Evolutionary conservation across 176 grass and related monocot species (phyloP).

Genomic region (Oryza meyeriana): DNA sequence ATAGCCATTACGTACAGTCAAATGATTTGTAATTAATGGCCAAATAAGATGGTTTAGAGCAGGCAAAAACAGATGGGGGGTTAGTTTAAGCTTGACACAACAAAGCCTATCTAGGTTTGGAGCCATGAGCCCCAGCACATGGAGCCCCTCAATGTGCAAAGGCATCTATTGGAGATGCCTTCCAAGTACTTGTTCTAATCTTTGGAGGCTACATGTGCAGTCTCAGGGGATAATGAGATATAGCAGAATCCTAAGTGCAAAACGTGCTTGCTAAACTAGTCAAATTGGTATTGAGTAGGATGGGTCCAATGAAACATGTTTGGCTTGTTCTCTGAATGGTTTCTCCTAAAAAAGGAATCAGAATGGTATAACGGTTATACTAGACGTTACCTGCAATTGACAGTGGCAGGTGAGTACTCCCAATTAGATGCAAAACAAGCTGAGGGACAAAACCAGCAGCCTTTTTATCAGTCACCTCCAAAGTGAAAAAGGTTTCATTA

Average conservation of each 20-base stretch:
- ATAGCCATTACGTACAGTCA: neutral
- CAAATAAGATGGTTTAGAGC: neutral
- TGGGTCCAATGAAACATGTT: neutral
- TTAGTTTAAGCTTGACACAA: slow-evolving; percentile 5
- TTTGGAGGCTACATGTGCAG: slow-evolving; percentile 10
- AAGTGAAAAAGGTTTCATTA: slow-evolving; percentile 7
- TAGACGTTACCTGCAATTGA: neutral
- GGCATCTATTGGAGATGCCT: slow-evolving; percentile 26
- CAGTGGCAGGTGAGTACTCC: neutral
- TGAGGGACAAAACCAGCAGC: slow-evolving; percentile 6
- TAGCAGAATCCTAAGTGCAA: slow-evolving; percentile 4
- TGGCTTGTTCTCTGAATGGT: neutral
- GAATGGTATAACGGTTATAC: neutral
- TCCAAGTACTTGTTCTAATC: slow-evolving; percentile 4
- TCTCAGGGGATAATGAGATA: slow-evolving; percentile 3
- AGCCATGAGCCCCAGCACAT: slow-evolving; percentile 37
- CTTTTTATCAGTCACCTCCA: slow-evolving; percentile 31
- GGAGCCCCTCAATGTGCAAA: slow-evolving; percentile 21
- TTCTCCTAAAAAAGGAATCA: neutral
- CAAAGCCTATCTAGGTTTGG: slow-evolving; percentile 16
- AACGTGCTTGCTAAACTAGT: slow-evolving; percentile 20
- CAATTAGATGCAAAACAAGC: slow-evolving; percentile 7
- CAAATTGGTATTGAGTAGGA: neutral
- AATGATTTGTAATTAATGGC: neutral
- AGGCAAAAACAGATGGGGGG: neutral